These are phyloP conservation scores for Colletotrichum spinosum DNA, from an alignment of 2,329 filamentous ascomycete genomes.

Conservation along the genomic window DNA sequence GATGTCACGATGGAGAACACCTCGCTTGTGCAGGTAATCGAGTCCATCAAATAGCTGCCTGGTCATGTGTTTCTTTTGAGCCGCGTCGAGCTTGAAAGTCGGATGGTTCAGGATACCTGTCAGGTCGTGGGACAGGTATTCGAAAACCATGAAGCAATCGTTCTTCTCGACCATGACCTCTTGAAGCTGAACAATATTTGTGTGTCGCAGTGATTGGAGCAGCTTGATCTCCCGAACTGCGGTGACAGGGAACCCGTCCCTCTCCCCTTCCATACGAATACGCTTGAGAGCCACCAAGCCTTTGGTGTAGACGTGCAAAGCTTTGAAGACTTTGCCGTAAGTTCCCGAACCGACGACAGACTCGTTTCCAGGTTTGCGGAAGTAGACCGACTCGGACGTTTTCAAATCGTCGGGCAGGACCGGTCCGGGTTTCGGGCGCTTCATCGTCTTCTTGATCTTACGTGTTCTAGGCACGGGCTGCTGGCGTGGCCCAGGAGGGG, in stretches of 20 bases:
- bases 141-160: constrained; percentile 99
- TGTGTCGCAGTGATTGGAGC: constrained; percentile 85
- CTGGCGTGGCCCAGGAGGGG: constrained; percentile 50
- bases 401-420: constrained; percentile 78
- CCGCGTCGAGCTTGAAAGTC: constrained; percentile 83
- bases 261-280: constrained; percentile 93
- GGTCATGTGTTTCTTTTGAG: constrained; percentile 93
- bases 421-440: constrained; percentile 77
- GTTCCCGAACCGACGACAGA: constrained; percentile 96
- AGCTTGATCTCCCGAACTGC: constrained; percentile 92
- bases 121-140: constrained; percentile 95
- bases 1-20: constrained; percentile 97
- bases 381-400: constrained; percentile 90
- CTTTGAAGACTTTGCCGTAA: constrained; percentile 96
- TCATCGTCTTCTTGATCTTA: constrained; percentile 75
- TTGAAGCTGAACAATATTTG: constrained; percentile 84
- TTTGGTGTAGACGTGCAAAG: constrained; percentile 91
- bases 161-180: constrained; percentile 99
- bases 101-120: constrained; percentile 96
- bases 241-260: constrained; percentile 91
- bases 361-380: constrained; percentile 95
- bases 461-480: constrained; percentile 63
- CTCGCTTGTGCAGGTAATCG: constrained; percentile 90
- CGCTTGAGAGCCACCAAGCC: constrained; percentile 87
- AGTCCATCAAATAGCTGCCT: constrained; percentile 94